Base-by-base conservation (phyloP, 2,329 filamentous ascomycete genomes). In the Fusarium sp. region DNA sequence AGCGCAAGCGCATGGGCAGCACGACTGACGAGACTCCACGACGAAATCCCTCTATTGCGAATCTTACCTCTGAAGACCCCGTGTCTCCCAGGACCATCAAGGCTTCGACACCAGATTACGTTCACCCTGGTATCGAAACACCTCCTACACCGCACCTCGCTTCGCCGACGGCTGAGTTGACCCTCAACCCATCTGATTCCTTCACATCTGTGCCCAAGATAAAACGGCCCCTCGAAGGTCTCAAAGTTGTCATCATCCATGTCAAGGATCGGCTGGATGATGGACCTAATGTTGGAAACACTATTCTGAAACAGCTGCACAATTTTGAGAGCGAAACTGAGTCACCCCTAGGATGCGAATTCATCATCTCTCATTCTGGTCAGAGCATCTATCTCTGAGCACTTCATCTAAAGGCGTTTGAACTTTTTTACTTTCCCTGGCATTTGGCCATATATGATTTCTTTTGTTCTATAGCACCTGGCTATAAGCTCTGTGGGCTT, bases 171-270 rank as follows among this genome's bases (percentile, higher is more conserved):
- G 84, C 83, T 2, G 86, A 87, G 64, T 69, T 88, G 52, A 83
- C 81, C 2, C 77, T 87, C 7, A 79, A 76, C 11, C 85, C 86
- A 7, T 64, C 79, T 8, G 84, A 84, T 41, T 72, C 74, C 11
- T 64, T 77, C n/a, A 74, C 60, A 18, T 66, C 71, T 9, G 75
- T 62, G 38, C 73, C 66, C 24, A 70, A 79, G 5, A 45, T 79
- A n/a, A 75, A 69, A 11, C 66, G 79, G 79, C 91, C 91, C 12
- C 85, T 99, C 9, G 85, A 87, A 59, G 95, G 94, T 0, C 80
- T 98, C 35, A 93, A 91, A 72, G 86, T 99, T 4, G 91, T 98
- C 56, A 90, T 98, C 63, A 98, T 98, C 42, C 96, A 99, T 80
- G 90, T 98, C 79, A 99, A 99, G 81, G 96, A 98, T 74, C 92